These are phyloP conservation scores for Dictyostelium discoideum DNA, from an alignment of 78 protist genomes.

Conservation along the genomic window dicty_2.7 NC_007089.4:103501-104000, in stretches of 20 bases:
- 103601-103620: constrained; percentile 83
- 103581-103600: constrained; percentile 83
- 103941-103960: constrained; percentile 80
- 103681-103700: constrained; percentile 56
- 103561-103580: constrained; percentile 82
- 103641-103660: constrained; percentile 83
- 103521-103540: constrained; percentile 84
- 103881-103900: constrained; percentile 81
- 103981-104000: constrained; percentile 68
- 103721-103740: constrained; percentile 80
- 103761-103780: constrained; percentile 71
- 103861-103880: constrained; percentile 84
- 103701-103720: constrained; percentile 75
- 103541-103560: constrained; percentile 79
- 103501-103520: constrained; percentile 83
- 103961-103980: constrained; percentile 68
- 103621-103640: constrained; percentile 80
- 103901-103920: constrained; percentile 81
- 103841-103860: constrained; percentile 81
- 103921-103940: constrained; percentile 82
- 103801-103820: constrained; percentile 83
- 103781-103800: constrained; percentile 77
- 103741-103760: constrained; percentile 66
- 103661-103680: constrained; percentile 78
- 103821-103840: constrained; percentile 81